Conservation (phyloP, 768 basidiomycete genomes). For the Pleurotus citrinopileatus region DNA sequence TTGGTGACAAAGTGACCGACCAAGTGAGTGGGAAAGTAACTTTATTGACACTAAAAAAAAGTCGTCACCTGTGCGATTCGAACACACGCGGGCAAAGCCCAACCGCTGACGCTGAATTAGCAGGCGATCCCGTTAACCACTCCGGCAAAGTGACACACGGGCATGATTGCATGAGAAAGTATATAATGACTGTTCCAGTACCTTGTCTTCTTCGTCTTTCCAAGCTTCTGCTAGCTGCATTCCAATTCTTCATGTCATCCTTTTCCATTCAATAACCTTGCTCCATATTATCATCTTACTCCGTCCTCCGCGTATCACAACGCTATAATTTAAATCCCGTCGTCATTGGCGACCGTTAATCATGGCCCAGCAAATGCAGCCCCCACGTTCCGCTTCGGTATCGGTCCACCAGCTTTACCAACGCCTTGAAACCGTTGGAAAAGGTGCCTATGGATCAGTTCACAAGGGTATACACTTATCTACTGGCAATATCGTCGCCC, state of each 20-base stretch:
- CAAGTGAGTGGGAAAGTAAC: no score
- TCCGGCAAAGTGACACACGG: constrained; percentile 23
- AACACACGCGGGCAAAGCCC: constrained; percentile 25
- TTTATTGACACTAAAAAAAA: background rate
- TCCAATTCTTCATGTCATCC: constrained; percentile 2
- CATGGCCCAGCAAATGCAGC: constrained; percentile 35
- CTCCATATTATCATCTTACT: background rate
- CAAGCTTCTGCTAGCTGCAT: no score
- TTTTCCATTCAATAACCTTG: background rate
- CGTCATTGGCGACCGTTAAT: constrained; percentile 11
- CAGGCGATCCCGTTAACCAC: constrained; percentile 28
- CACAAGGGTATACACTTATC: constrained; percentile 86
- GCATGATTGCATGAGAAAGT: no score
- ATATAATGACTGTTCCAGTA: no score
- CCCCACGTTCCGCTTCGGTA: constrained; percentile 24
- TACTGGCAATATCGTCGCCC: constrained; percentile 86
- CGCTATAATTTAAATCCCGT: background rate
- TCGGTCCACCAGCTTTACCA: constrained; percentile 74
- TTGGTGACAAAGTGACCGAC: no score
- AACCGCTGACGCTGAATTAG: constrained; percentile 19
- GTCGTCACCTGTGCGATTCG: constrained; percentile 26
- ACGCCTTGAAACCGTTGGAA: constrained; percentile 90
- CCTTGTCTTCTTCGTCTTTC: background rate
- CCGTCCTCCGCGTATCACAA: no score
- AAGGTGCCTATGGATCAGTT: constrained; percentile 95